Evolutionary conservation across 1,284 basidiomycete genomes (phyloP).

Genomic region (Marasmius oreades): DNA sequence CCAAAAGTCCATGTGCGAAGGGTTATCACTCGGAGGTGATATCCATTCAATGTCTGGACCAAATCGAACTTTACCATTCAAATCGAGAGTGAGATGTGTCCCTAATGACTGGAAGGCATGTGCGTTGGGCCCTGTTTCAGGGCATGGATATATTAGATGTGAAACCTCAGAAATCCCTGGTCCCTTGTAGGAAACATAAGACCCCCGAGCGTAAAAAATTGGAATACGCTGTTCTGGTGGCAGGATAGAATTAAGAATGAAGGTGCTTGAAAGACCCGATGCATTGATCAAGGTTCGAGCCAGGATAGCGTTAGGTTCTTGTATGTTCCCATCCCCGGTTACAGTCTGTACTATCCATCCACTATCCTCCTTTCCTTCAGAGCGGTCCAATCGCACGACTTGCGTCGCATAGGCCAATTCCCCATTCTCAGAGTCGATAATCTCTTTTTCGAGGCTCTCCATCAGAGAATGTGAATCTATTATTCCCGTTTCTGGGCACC

Average conservation of each 20-base stretch:
- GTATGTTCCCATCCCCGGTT: slow-evolving; percentile 40
- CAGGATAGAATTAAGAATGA: slow-evolving; percentile 71
- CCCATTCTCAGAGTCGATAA: slow-evolving; percentile 67
- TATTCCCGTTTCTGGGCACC: slow-evolving; percentile 89
- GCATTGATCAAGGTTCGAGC: slow-evolving; percentile 86
- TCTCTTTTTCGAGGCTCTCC: slow-evolving; percentile 76
- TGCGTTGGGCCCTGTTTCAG: slow-evolving; percentile 51
- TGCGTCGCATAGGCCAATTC: slow-evolving; percentile 80
- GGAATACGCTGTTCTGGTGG: slow-evolving; percentile 52
- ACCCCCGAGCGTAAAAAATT: slow-evolving; percentile 78
- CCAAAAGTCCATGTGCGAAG: slow-evolving; percentile 74
- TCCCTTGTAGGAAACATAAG: slow-evolving; percentile 85
- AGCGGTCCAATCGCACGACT: slow-evolving; percentile 86
- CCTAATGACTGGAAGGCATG: slow-evolving; percentile 80
- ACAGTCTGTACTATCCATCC: slow-evolving; percentile 75
- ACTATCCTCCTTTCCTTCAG: slow-evolving; percentile 28
- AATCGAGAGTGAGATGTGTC: slow-evolving; percentile 87
- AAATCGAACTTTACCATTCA: slow-evolving; percentile 87
- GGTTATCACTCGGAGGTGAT: slow-evolving; percentile 43
- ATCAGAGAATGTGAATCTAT: slow-evolving; percentile 85
- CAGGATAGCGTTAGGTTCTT: slow-evolving; percentile 71
- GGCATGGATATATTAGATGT: slow-evolving; percentile 88
- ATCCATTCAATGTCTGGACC: slow-evolving; percentile 95
- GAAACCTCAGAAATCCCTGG: slow-evolving; percentile 65
- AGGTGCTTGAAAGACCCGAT: slow-evolving; percentile 75